Base-by-base conservation (phyloP, 176 grass and related monocot species). In the Calamus simplicifolius region DNA sequence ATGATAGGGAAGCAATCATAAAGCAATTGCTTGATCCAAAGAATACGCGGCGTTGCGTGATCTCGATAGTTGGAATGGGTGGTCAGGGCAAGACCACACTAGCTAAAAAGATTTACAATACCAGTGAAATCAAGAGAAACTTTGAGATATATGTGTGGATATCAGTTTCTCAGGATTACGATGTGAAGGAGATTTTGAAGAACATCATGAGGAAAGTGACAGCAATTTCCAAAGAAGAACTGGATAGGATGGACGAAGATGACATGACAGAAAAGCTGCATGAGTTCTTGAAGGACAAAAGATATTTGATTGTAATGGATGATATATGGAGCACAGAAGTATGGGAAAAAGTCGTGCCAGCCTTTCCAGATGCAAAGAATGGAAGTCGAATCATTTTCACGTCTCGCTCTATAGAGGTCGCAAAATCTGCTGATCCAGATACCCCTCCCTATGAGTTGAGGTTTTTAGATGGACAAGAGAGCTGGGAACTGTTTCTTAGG, bases 401-500 rank as follows among this genome's bases (percentile, higher is more conserved):
- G 16, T 49, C 61, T 5, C 61, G 38, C 13, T 49, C 15, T 8
- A 48, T 25, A 18, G 43, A 63, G 4, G 61, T 63, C 13, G 29
- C 31, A 5, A 48, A 23, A 49, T 48, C 19, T 63, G 19, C 18
- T 19, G 38, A 63, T 31, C n/a, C 61, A 25, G 8, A 6, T 63
- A 21, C 35, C 15, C 8, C 16, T 21, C 61, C 61, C 7, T 15
- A 50, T 16, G 19, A 49, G 23, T 18, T 63, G 12, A 18, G 7
- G 18, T 18, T 31, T 25, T 10, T 63, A 2, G 16, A 49, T 15
- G 35, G 25, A 17, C 18, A 50, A 13, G 61, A 63, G 5, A 63
- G 61, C 48, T 63, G 30, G 61, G 35, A 49, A 5, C 61, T 63
- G 19, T 78, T 48, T n/a, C 58, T 57, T 26, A 56, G 51, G 17